Conservation (phyloP, 768 basidiomycete species). For the button mushroom (Agaricus bisporus) region DNA sequence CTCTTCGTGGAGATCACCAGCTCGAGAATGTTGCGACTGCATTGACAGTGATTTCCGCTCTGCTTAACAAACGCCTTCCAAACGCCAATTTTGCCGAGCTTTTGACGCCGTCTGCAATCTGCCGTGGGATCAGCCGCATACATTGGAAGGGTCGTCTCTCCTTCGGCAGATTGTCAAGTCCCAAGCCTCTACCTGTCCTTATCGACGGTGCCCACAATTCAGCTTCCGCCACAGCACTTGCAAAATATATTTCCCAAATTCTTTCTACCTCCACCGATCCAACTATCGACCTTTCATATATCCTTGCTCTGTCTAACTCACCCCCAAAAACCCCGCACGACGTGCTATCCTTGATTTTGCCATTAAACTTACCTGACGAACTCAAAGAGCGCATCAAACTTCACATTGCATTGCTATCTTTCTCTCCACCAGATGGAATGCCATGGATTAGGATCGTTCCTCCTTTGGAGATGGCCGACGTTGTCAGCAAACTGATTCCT, state of each 20-base stretch:
- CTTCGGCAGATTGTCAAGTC: conserved; percentile 42
- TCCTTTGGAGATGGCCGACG: conserved; percentile 40
- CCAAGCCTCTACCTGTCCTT: conserved; percentile 38
- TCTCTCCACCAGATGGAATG: conserved; percentile 84
- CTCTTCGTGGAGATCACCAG: conserved; percentile 80
- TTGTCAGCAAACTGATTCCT: conserved; percentile 36
- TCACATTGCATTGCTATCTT: conserved; percentile 50
- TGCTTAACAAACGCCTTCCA: conserved; percentile 28
- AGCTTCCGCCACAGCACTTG: conserved; percentile 9
- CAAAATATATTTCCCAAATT: background rate
- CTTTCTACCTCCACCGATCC: conserved; percentile 2
- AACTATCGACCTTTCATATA: conserved; percentile 51
- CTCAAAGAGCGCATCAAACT: conserved; percentile 21
- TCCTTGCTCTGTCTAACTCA: conserved; percentile 81
- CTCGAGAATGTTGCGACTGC: conserved; percentile 77
- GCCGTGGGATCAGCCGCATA: conserved; percentile 50
- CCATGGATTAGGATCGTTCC: conserved; percentile 80
- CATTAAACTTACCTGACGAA: conserved; percentile 17
- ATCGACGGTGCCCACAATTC: conserved; percentile 95
- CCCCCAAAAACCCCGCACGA: conserved; percentile 76
- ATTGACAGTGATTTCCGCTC: conserved; percentile 49
- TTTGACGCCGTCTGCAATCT: conserved; percentile 46
- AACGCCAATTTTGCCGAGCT: conserved; percentile 18
- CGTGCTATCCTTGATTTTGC: conserved; percentile 65
- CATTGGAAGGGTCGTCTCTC: conserved; percentile 84